These are phyloP conservation scores for Cercospora sesami DNA, from an alignment of 2,329 filamentous ascomycete genomes.

Conservation along the genomic window DNA sequence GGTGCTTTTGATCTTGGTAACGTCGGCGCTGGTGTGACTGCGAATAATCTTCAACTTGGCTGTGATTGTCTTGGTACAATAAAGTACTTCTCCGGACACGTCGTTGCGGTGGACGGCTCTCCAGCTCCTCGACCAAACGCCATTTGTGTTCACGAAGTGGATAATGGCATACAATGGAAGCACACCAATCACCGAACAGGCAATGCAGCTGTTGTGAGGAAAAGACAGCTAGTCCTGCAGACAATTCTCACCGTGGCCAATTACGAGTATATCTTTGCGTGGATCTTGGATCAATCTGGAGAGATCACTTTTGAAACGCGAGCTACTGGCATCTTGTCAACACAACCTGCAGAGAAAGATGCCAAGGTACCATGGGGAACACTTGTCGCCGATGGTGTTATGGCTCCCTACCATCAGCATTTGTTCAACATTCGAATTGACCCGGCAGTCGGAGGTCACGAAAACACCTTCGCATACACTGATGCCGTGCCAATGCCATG, in stretches of 20 bases:
- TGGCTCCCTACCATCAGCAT: slow-evolving; percentile 72
- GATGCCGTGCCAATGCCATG: slow-evolving; percentile 60
- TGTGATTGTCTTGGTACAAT: slow-evolving; percentile 71
- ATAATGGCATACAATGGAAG: slow-evolving; percentile 68
- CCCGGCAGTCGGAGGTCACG: slow-evolving; percentile 48
- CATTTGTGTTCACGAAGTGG: slow-evolving; percentile 70
- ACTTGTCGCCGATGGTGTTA: slow-evolving; percentile 66
- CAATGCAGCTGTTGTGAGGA: slow-evolving; percentile 60
- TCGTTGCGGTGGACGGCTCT: slow-evolving; percentile 41
- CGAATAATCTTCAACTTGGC: slow-evolving; percentile 68
- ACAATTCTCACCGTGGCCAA: slow-evolving; percentile 65
- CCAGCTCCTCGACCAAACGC: slow-evolving; percentile 63
- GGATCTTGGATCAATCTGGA: slow-evolving; percentile 67
- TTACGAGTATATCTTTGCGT: slow-evolving; percentile 68
- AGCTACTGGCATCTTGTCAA: slow-evolving; percentile 67
- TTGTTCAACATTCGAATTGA: slow-evolving; percentile 62
- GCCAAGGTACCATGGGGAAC: slow-evolving; percentile 66
- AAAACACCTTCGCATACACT: slow-evolving; percentile 53
- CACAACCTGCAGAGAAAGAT: slow-evolving; percentile 66
- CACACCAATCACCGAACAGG: slow-evolving; percentile 67
- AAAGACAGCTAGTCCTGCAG: slow-evolving; percentile 64
- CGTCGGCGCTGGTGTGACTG: slow-evolving; percentile 63
- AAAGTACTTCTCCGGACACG: slow-evolving; percentile 62
- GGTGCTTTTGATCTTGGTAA: slow-evolving; percentile 70
- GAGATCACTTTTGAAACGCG: slow-evolving; percentile 67